These are phyloP conservation scores for Magnaporthiopsis rhizophila DNA, from an alignment of 2,329 filamentous ascomycete species.

Conservation along the genomic window DNA sequence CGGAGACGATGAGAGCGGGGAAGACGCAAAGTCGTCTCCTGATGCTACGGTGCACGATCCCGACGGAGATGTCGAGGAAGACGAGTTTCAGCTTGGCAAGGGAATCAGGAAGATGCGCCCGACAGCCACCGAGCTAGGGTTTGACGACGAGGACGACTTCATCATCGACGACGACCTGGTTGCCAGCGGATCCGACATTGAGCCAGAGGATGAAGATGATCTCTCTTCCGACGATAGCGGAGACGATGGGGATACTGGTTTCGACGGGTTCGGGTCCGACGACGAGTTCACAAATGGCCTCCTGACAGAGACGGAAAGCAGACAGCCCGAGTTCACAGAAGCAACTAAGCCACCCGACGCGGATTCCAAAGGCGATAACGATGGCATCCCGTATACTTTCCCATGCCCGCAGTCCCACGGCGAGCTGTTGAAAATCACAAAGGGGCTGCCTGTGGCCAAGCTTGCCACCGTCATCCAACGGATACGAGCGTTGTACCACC, in stretches of 20 bases:
- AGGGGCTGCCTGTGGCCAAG: slow-evolving; percentile 53
- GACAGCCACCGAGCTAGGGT: slow-evolving; percentile 56
- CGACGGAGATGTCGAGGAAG: slow-evolving; percentile 33
- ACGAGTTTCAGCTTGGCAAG: slow-evolving; percentile 51
- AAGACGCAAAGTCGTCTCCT: neutral
- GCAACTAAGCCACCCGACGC: slow-evolving; percentile 30
- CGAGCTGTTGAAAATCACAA: slow-evolving; percentile 62
- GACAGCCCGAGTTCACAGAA: slow-evolving; percentile 42
- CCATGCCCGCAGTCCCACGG: slow-evolving; percentile 71
- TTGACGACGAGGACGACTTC: slow-evolving; percentile 94
- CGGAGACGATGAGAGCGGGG: slow-evolving; percentile 31
- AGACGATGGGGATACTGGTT: slow-evolving; percentile 21
- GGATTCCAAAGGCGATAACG: slow-evolving; percentile 36
- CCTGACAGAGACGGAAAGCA: slow-evolving; percentile 49
- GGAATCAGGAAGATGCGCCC: slow-evolving; percentile 50
- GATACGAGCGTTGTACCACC: slow-evolving; percentile 86
- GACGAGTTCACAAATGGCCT: slow-evolving; percentile 68
- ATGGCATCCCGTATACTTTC: slow-evolving; percentile 73
- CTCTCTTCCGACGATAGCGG: slow-evolving; percentile 23
- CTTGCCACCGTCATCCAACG: slow-evolving; percentile 76
- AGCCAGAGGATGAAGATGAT: slow-evolving; percentile 41
- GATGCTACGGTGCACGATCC: slow-evolving; percentile 8
- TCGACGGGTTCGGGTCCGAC: slow-evolving; percentile 25
- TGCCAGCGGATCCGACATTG: slow-evolving; percentile 68
- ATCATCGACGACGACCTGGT: slow-evolving; percentile 82